phyloP scores from a whole-genome alignment of 495 filamentous ascomycete genomes.

The Trichoderma reesei region DNA sequence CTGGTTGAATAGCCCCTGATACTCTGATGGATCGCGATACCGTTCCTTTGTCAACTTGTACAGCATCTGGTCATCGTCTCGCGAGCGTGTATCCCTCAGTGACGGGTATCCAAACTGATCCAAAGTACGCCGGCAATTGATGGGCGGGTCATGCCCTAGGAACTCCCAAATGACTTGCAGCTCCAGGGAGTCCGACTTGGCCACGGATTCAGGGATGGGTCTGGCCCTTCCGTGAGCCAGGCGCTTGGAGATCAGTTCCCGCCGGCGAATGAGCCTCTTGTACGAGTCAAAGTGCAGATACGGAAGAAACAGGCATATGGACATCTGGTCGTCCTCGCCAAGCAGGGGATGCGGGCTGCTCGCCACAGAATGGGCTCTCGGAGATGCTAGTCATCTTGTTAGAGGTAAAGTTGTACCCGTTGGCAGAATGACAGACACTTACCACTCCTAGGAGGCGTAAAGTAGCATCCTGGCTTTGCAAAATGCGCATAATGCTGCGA shows the following conservation, averaged over 20 bases:
- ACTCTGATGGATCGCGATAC: neutral
- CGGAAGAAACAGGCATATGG: slow-evolving; percentile 35
- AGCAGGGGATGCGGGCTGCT: neutral
- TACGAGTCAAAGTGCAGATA: slow-evolving; percentile 64
- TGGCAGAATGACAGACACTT: neutral
- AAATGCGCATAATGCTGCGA: slow-evolving; percentile 37
- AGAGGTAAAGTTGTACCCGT: neutral
- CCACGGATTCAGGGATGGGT: slow-evolving; percentile 46
- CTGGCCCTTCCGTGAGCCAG: slow-evolving; percentile 46
- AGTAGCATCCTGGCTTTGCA: slow-evolving; percentile 32
- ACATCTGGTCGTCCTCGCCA: slow-evolving; percentile 13
- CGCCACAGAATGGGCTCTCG: slow-evolving; percentile 20
- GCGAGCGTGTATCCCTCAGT: slow-evolving; percentile 48
- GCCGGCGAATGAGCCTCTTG: slow-evolving; percentile 46
- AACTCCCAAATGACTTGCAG: slow-evolving; percentile 55
- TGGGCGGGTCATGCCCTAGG: slow-evolving; percentile 51
- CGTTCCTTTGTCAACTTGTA: slow-evolving; percentile 54
- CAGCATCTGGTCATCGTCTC: slow-evolving; percentile 62
- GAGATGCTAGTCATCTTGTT: slow-evolving; percentile 16
- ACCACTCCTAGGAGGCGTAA: slow-evolving; percentile 10
- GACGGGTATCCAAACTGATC: slow-evolving; percentile 61
- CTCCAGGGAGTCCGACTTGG: slow-evolving; percentile 43
- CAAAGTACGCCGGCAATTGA: slow-evolving; percentile 54
- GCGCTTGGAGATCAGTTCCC: slow-evolving; percentile 46
- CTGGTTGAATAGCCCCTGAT: neutral